Evolutionary conservation across 176 grass and related monocot genomes (phyloP), one percentile per base, ranked within the genome.

Genomic region (Bromus sterilis): DNA sequence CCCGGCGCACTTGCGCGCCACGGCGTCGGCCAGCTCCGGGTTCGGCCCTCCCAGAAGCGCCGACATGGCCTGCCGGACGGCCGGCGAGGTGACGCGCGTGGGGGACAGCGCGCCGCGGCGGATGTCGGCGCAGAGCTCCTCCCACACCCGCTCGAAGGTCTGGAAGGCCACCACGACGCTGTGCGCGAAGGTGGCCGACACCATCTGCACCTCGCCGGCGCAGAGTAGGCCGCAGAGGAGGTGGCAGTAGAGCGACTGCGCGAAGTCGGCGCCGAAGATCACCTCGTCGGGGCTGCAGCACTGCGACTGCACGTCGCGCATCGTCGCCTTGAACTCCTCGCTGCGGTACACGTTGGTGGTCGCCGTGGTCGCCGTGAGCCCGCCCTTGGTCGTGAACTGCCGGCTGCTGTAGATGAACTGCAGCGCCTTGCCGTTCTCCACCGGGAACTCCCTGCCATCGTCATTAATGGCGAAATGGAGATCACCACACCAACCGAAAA

Each of bases 381-480:
- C 94, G 26, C 94, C 91, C 70, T 78, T 92, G 21, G 92, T 94
- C 25, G 66, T 87, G 36, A 89, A 84, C 86, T 94, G 89, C 4
- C 87, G 83, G 86, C 94, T 97, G 58, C 89, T 81, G 83, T 97
- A 97, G 64, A 97, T 94, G 87, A 97, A 94, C 74, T 94, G 92
- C 75, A 97, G 90, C 68, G 94, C 92, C 84, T 87, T 94, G 62
- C 94, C 89, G 37, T 82, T 71, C 66, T 88, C 83, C 28, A 94
- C 85, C 2, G 94, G 94, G 58, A 92, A 91, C 71, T 90, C 90
- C 84, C 94, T 97, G 89, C 25, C 74, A 44, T 55, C 63, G 62
- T 24, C 48, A 21, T 63, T 55, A 21, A 76, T 49, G 40, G 51
- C 40, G 36, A 7, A 21, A 76, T 49, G 40, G 51, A 55, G 36